Evolutionary conservation across 352 stramenopile species (phyloP), one percentile per base, ranked within the genome.

Genomic region (Phytopythium cucurbitacearum): DNA sequence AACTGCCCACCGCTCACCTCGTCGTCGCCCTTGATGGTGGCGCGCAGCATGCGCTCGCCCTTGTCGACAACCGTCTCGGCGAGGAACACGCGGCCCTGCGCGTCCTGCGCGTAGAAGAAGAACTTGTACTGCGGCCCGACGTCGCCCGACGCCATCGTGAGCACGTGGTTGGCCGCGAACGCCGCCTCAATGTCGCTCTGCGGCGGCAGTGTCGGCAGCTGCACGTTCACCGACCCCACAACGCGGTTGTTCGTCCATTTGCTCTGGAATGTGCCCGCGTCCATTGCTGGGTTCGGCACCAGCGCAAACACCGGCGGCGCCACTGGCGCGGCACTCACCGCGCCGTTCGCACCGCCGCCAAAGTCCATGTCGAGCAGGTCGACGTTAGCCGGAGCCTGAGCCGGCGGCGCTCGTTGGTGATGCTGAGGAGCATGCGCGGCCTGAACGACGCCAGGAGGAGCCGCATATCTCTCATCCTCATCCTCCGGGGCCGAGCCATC

Each of bases 41-140:
- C 78, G 16, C 69, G 69, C 46, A 92, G 60, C 40, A 80, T 67
- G 28, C 71, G 58, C 47, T 70, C 76, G 5, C 71, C 76, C 70
- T 92, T 92, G 38, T 89, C 77, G 11, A 92, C 67, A 12, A 92
- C 51, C 50, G 79, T 87, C 59, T 92, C 82, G 32, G 80, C 72
- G 48, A 92, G 55, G 53, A 85, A 92, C 45, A 78, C 83, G 7
- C 65, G 57, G 8, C 76, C 75, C 34, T 79, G 67, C 11, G 62
- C 65, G 60, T 90, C 79, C 60, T 92, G 82, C 33, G 79, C 79
- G 61, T 89, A 90, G 57, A 90, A 92, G 64, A 92, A 92, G 50
- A 92, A 92, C 60, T 92, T 92, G 71, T 81, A 86, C 65, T 92
- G 82, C 40, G 73, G 67, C 3, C 82, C 82, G 12, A 92, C 80